phyloP scores from a whole-genome alignment of 225 moss, liverwort and hornwort species.

The Straminergon stramineum region DNA sequence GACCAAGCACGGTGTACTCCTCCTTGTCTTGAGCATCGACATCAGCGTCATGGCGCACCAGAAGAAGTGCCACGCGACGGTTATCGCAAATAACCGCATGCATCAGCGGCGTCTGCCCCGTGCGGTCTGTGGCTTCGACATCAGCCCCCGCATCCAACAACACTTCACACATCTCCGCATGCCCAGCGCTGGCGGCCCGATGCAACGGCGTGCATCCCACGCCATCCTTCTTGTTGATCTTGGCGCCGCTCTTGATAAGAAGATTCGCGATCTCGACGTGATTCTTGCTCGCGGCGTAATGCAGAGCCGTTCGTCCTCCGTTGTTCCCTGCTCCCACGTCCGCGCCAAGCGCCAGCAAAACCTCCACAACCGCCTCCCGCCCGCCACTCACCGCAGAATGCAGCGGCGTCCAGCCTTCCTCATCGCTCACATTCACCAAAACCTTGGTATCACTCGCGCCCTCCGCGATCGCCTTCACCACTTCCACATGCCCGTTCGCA shows the following conservation, averaged over 20 bases:
- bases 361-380: conserved; percentile 53
- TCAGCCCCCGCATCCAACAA: conserved; percentile 89
- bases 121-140: conserved; percentile 55
- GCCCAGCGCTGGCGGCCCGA: conserved; percentile 88
- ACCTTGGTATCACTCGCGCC: conserved; percentile 32
- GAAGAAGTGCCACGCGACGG: conserved; percentile 67
- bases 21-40: conserved; percentile 83
- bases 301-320: conserved; percentile 77
- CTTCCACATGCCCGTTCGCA: conserved; percentile 44
- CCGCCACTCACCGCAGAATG: conserved; percentile 86
- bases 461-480: conserved; percentile 55
- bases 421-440: conserved; percentile 71
- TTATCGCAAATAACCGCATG: conserved; percentile 85
- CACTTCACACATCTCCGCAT: conserved; percentile 72
- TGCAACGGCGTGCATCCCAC: conserved; percentile 88
- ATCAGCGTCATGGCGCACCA: conserved; percentile 84
- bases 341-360: conserved; percentile 55
- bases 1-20: conserved; percentile 79
- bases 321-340: conserved; percentile 53
- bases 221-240: conserved; percentile 72
- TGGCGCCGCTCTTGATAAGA: conserved; percentile 62
- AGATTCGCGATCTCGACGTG: conserved; percentile 48
- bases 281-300: conserved; percentile 94
- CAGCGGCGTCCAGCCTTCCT: conserved; percentile 96
- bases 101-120: conserved; percentile 92